Percentiles rank a stretch among this genome's conserved stretches.
Evolutionary conservation across 441 rosid species (phyloP).

Genomic region (Theobroma grandiflorum): DNA sequence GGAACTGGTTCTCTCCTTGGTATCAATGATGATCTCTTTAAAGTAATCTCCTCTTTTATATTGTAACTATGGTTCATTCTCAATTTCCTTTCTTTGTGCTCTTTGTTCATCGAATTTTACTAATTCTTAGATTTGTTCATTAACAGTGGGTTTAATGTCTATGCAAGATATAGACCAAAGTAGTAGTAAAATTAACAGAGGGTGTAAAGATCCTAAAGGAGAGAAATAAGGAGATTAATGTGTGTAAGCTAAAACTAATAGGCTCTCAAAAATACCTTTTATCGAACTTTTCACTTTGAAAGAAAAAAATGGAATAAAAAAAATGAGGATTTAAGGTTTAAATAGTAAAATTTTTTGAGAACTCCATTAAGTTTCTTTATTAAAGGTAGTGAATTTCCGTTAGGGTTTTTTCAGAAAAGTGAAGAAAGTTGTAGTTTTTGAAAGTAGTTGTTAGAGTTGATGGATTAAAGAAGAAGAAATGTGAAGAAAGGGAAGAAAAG

Average conservation of each 20-base stretch:
- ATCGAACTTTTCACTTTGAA: no score
- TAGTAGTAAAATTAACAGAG: no score
- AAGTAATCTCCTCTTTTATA: constrained; percentile 49
- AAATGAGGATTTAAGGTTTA: background rate
- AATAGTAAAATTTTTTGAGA: background rate
- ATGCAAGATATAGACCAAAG: no score
- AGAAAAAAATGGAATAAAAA: no score
- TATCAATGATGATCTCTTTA: constrained; percentile 91
- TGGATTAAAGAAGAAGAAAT: constrained; percentile 19
- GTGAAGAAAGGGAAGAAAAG: background rate
- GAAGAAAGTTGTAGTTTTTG: background rate
- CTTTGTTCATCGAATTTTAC: background rate
- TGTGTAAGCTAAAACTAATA: no score
- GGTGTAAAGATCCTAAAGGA: no score
- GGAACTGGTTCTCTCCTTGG: constrained; percentile 98
- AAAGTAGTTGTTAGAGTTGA: background rate
- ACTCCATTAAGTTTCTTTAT: background rate
- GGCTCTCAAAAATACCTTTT: no score
- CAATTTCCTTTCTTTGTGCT: background rate
- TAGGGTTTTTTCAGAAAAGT: constrained; percentile 14
- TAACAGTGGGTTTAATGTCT: background rate
- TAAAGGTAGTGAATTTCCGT: background rate
- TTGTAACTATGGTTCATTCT: background rate
- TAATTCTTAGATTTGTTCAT: background rate
- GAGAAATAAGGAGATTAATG: no score